Evolutionary conservation across 108 stramenopile genomes (phyloP).

Genomic region (Cylindrotheca fusiformis): DNA sequence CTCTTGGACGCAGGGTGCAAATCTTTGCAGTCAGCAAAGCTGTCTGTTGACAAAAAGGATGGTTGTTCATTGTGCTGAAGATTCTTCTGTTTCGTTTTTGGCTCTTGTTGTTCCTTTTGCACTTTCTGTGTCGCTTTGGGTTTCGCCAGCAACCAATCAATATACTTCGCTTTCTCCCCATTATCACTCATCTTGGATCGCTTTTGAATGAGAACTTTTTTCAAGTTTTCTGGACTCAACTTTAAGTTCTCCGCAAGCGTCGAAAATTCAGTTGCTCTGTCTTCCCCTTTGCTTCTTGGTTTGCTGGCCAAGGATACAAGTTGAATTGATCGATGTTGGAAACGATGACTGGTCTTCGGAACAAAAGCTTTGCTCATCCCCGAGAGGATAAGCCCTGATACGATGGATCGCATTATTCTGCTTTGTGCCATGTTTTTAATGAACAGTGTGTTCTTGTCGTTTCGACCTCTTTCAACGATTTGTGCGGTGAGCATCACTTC

Average conservation of each 20-base stretch:
- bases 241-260: slow-evolving; percentile 7
- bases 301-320: no score
- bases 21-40: slow-evolving; percentile 42
- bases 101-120: neutral
- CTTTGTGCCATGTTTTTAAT: no score
- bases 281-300: neutral
- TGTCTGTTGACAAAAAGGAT: slow-evolving; percentile 42
- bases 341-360: no score
- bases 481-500: no score
- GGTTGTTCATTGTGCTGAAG: slow-evolving; percentile 11
- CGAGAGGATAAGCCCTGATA: no score
- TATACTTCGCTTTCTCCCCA: slow-evolving; percentile 10
- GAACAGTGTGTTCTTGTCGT: no score
- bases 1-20: slow-evolving; percentile 38
- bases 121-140: neutral
- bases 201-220: slow-evolving; percentile 1
- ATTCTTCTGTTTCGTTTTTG: neutral
- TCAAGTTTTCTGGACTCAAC: neutral
- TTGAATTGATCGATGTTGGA: no score
- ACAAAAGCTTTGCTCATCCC: no score
- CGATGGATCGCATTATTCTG: no score
- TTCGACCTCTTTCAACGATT: no score
- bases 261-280: slow-evolving; percentile 3
- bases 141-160: slow-evolving; percentile 9
- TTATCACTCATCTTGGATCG: neutral